Evolutionary conservation across 495 filamentous ascomycete genomes (phyloP), one percentile per base, ranked within the genome.

Genomic region (Hypoxylon trugodes): DNA sequence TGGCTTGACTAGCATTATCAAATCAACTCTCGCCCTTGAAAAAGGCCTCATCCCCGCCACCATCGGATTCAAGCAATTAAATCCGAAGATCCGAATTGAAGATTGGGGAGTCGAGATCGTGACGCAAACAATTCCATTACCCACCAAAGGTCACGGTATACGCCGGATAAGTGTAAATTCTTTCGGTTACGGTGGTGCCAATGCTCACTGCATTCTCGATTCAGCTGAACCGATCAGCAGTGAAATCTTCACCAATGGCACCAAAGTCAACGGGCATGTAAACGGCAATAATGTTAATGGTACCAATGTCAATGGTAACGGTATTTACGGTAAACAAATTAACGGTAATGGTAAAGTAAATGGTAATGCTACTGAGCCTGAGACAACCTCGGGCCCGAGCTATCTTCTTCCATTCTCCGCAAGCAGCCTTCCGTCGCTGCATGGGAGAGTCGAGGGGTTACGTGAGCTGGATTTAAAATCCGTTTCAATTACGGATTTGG

Each of bases 1-100:
- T 21, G 72, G 81, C 3, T 30, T 84, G 0, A 75, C 76, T 2
- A 70, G 61, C 15, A 41, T 84, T 19, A 76, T 84, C 52, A 84
- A 84, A 49, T 65, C 63, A 0, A 62, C 71, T 0, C 33, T 82
- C 47, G 64, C 61, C 21, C 37, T 84, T 9, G 79, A 84, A 37
- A 74, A 73, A 18, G 75, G 72, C 4, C 48, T 73, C 22, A 79
- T 84, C 25, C 77, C 74, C 3, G 69, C 77, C 2, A 76, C 50
- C 56, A 55, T 74, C 40, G 72, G 74, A 36, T 75, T 76, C 22
- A 67, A 79, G 30, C 69, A 71, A 25, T 68, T 74, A 1, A 82
- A 81, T 38, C 72, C 73, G 6, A 66, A 69, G 32, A 13, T 75
- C 7, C 25, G 18, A 32, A 10, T 50, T 82, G 1, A 78, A 84